Conservation (phyloP, 768 basidiomycete genomes). For the Fomitopsis serialis region DNA sequence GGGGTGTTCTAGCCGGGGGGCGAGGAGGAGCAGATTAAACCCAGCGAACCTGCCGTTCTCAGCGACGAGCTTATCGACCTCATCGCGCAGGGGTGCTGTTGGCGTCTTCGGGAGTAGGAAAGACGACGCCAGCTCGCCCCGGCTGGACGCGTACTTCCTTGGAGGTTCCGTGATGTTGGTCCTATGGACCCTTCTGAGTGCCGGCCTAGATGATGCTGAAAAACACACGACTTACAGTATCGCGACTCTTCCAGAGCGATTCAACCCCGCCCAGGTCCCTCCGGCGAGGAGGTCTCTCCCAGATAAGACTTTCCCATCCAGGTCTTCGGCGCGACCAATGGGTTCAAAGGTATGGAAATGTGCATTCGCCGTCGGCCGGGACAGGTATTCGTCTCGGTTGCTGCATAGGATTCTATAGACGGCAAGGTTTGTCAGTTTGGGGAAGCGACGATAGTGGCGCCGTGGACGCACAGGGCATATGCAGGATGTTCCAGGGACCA, state of each 20-base stretch:
- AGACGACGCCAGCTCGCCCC: slow-evolving; percentile 62
- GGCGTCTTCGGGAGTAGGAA: slow-evolving; percentile 56
- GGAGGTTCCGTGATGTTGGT: slow-evolving; percentile 82
- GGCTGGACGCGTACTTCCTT: slow-evolving; percentile 45
- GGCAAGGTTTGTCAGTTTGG: neutral
- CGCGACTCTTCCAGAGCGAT: slow-evolving; percentile 58
- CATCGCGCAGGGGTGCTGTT: slow-evolving; percentile 39
- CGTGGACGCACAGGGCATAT: slow-evolving; percentile 65
- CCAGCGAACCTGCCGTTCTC: slow-evolving; percentile 60
- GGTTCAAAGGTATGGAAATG: slow-evolving; percentile 62
- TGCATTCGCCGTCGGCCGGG: slow-evolving; percentile 60
- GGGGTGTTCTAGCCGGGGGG: slow-evolving; percentile 25
- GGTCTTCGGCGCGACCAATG: slow-evolving; percentile 10
- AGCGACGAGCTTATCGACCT: slow-evolving; percentile 41
- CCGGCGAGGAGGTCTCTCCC: slow-evolving; percentile 70
- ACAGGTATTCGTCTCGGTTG: slow-evolving; percentile 73
- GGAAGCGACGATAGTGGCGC: neutral
- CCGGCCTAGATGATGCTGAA: neutral
- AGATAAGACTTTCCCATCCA: slow-evolving; percentile 48
- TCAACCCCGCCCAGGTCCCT: slow-evolving; percentile 81
- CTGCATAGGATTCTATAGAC: slow-evolving; percentile 57
- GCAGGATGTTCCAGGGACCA: slow-evolving; percentile 74
- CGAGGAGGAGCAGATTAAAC: slow-evolving; percentile 74
- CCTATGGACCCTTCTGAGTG: slow-evolving; percentile 31
- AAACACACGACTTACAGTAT: slow-evolving; percentile 51